These are phyloP conservation scores for Lactarius hatsudake DNA, from an alignment of 768 basidiomycete genomes.

Conservation along the genomic window DNA sequence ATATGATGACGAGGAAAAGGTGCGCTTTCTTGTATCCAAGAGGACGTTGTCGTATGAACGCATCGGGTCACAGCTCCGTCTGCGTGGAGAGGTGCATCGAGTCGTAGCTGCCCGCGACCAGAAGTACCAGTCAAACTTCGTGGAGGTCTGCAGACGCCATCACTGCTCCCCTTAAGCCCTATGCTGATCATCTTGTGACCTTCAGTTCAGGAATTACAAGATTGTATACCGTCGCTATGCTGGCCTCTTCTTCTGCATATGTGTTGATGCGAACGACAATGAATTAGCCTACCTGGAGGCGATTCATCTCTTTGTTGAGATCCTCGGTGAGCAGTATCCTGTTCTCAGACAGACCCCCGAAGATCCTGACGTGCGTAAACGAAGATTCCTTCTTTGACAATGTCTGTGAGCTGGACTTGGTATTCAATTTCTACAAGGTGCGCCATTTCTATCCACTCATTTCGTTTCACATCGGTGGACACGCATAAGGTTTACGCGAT, in stretches of 20 bases:
- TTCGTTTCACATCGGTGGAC: background rate
- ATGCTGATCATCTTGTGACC: conserved; percentile 18
- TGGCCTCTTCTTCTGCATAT: conserved; percentile 96
- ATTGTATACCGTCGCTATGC: conserved; percentile 96
- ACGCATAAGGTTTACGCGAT: conserved; percentile 86
- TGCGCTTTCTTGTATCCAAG: conserved; percentile 32
- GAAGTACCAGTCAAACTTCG: conserved; percentile 99
- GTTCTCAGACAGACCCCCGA: background rate
- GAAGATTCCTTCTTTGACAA: conserved; percentile 98
- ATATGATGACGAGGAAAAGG: conserved; percentile 99
- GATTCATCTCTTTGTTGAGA: conserved; percentile 97
- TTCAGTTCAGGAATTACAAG: conserved; percentile 95
- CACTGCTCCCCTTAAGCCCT: conserved; percentile 3
- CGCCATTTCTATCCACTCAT: conserved; percentile 5
- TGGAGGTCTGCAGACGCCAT: conserved; percentile 64
- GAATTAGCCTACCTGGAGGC: conserved; percentile 96
- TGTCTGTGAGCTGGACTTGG: conserved; percentile 95
- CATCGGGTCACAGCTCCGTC: conserved; percentile 62
- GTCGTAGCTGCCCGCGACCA: conserved; percentile 95
- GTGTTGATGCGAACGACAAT: conserved; percentile 97
- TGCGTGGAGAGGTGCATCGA: conserved; percentile 95
- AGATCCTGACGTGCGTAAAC: conserved; percentile 12
- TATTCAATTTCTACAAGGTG: conserved; percentile 99
- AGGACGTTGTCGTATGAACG: background rate
- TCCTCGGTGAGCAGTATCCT: conserved; percentile 64